Evolutionary conservation across 495 filamentous ascomycete species (phyloP).

Genomic region (Talaromyces trachyspermus): DNA sequence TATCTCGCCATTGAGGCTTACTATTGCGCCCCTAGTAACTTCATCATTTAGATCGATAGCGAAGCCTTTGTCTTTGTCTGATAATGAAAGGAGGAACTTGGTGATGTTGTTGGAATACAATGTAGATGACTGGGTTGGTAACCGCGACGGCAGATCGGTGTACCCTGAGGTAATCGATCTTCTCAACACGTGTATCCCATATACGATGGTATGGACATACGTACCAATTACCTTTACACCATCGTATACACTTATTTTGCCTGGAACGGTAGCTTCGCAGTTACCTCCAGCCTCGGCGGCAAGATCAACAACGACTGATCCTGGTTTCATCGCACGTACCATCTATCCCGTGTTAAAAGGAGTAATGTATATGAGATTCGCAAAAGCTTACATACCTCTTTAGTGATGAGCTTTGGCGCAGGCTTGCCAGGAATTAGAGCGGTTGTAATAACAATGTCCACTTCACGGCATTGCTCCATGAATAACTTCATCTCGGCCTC

Average conservation of each 20-base stretch:
- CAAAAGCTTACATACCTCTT: slow-evolving; percentile 28
- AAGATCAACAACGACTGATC: slow-evolving; percentile 73
- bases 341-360: slow-evolving; percentile 31
- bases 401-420: slow-evolving; percentile 70
- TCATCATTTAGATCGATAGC: slow-evolving; percentile 70
- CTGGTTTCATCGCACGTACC: slow-evolving; percentile 73
- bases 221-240: slow-evolving; percentile 73
- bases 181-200: not conserved
- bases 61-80: slow-evolving; percentile 63
- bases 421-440: slow-evolving; percentile 71
- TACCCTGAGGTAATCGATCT: slow-evolving; percentile 45
- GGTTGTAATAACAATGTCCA: slow-evolving; percentile 84
- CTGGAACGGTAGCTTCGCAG: slow-evolving; percentile 66
- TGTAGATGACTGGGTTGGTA: slow-evolving; percentile 75
- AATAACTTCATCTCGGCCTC: slow-evolving; percentile 84
- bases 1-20: slow-evolving; percentile 65
- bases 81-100: slow-evolving; percentile 72
- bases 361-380: not conserved
- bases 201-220: slow-evolving; percentile 9
- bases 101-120: slow-evolving; percentile 84
- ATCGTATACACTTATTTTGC: slow-evolving; percentile 58
- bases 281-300: slow-evolving; percentile 77
- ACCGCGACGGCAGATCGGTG: slow-evolving; percentile 70
- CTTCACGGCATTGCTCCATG: slow-evolving; percentile 68
- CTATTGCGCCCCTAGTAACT: slow-evolving; percentile 71